Base-by-base conservation (phyloP, 768 basidiomycete species). In the Hygrophorus russula region DNA sequence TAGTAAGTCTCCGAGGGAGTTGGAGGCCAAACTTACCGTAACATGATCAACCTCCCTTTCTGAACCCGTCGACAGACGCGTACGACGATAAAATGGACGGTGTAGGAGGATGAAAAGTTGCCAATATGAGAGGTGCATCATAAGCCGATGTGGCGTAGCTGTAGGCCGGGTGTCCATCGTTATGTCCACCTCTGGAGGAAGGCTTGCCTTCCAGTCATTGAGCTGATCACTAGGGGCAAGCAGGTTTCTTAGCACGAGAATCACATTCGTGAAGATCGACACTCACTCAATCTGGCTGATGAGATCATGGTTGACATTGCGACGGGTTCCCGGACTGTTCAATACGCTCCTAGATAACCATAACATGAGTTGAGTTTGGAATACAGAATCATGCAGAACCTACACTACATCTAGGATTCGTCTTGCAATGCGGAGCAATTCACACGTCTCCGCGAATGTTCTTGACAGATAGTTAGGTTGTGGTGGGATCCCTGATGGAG, bases 21-120 rank as follows among this genome's bases (percentile, higher is more conserved):
- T n/a, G n/a, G n/a, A n/a, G n/a, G n/a, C 33, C 3, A 35, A 31
- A 37, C 59, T 20, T 45, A 71, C 74, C 62, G 75, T 76, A 52
- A 73, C 69, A 52, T 74, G 74, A 49, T 67, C 73, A 45, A 66
- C 73, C 47, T 61, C 65, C 42, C 53, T 58, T 4, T 36, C 33
- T 20, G 35, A 20, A n/a, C 63, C 66, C 13, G 54, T 58, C 49
- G 61, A 58, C 45, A 60, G 57, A 46, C 66, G 59, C 41, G 65
- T 48, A 47, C 61, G 70, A 49, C 59, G 69, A 56, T 65, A 76
- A 62, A 62, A 75, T 0, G 78, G 78, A 1, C 78, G 65, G 47
- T 80, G 75, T 0, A 80, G 67, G 11, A 79, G 66, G 30, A 80
- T 76, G 49, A 72, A 68, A 10, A 71, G 56, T 72, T 76, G 78